These are phyloP conservation scores for Myriosclerotinia duriaeana DNA, from an alignment of 2,329 filamentous ascomycete species.

Conservation along the genomic window DNA sequence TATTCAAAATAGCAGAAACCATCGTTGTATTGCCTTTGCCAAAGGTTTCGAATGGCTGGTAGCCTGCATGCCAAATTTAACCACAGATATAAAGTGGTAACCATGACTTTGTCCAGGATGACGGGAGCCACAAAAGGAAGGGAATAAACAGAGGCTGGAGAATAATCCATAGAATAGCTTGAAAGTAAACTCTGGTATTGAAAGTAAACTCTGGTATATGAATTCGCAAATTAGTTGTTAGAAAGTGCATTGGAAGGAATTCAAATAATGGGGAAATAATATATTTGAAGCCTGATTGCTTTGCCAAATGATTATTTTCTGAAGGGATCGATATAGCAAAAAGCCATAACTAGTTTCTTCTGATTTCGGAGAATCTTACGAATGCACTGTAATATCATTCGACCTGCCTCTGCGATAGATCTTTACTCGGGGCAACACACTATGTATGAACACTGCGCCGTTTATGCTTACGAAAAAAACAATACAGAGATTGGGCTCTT, in stretches of 20 bases:
- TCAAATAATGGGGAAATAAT: slow-evolving; percentile 1
- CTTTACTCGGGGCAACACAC: no score
- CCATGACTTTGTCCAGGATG: slow-evolving; percentile 7
- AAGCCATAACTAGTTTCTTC: neutral
- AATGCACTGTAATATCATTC: no score
- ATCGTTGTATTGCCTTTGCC: slow-evolving; percentile 9
- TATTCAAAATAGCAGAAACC: neutral
- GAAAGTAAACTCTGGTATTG: slow-evolving; percentile 4
- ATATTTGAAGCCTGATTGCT: slow-evolving; percentile 15
- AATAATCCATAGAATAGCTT: slow-evolving; percentile 18
- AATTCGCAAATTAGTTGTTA: neutral
- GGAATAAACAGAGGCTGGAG: slow-evolving; percentile 13
- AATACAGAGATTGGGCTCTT: no score
- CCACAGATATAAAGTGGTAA: neutral
- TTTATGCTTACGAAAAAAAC: no score
- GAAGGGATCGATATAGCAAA: slow-evolving; percentile 14
- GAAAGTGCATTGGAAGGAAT: neutral
- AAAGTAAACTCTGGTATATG: slow-evolving; percentile 4
- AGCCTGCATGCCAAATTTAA: slow-evolving; percentile 14
- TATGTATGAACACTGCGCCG: no score
- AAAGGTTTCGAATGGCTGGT: slow-evolving; percentile 1
- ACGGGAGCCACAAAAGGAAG: slow-evolving; percentile 1
- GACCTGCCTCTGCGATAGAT: no score
- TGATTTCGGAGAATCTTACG: no score
- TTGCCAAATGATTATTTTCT: neutral